Evolutionary conservation across 331 rosid genomes (phyloP), one percentile per base, ranked within the genome.

Genomic region (Arachis monticola): DNA sequence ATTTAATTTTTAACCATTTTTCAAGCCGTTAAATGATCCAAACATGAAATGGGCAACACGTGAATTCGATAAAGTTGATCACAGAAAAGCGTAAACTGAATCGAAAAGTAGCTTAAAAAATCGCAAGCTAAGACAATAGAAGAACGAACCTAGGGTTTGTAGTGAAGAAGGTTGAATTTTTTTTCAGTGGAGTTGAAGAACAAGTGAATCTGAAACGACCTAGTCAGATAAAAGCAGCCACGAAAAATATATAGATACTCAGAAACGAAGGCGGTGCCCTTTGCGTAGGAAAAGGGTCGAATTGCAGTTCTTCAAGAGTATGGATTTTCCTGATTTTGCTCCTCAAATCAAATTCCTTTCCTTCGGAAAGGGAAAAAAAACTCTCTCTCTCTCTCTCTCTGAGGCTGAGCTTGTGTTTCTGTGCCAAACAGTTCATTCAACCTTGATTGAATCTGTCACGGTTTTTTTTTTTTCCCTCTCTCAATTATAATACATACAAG

Each of bases 371-470:
- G 4, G 4, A 38, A 38, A 38, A 38, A 38, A 38, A 38, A 38
- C 75, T 66, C 58, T 81, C 68, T 8, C 38, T 45, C n/a, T 22
- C 13, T 61, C 67, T 38, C 67, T 32, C 12, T 60, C 64, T 48
- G 5, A 53, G 59, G 27, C 17, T 52, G 70, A 31, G 38, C 76
- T 62, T 55, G 65, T 41, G 70, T 46, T 59, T 72, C 64, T 79
- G 79, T 66, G 70, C 73, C 88, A 83, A 81, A 67, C 93, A 69
- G 88, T 77, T 78, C 85, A 7, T 77, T 78, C 85, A 7, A 67
- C 64, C 62, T 44, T 42, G 88, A 89, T 84, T 88, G 88, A 82
- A 89, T 89, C 92, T 74, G 75, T 80, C 80, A 9, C 81, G 52
- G 71, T 73, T 66, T 79, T 55, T 53, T 53, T 69, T 62, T 60